Base-by-base conservation (phyloP, 2,329 filamentous ascomycete genomes). In the Penicillium brevicompactum region DNA sequence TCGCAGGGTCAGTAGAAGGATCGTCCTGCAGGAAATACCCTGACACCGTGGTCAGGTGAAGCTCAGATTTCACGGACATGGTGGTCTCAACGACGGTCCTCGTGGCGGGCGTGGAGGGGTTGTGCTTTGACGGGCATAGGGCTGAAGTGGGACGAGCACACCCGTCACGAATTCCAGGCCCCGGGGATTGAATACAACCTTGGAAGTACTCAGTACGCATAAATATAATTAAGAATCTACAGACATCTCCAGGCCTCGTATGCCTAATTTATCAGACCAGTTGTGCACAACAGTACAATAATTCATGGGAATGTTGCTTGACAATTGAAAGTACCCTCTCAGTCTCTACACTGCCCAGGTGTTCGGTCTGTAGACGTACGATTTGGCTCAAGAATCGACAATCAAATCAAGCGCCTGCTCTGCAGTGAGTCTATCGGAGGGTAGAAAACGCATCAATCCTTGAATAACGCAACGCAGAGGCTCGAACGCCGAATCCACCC, bases 1-100 rank as follows among this genome's bases (percentile, higher is more conserved):
- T 74, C 5, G 62, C 65, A 6, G 77, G 70, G 60, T 82, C 73
- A 1, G 80, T 83, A 9, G 62, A 56, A 10, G 73, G 71, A n/a
- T 81, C 77, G 64, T 80, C 80, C 64, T 83, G 81, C 34, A 76
- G 60, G 64, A 83, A 83, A 61, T 78, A 78, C 1, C 80, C 80
- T 0, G 70, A 58, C 2, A 82, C 75, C 3, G 76, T 75, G 24
- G 67, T 69, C 54, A 78, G 77, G 6, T 63, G 62, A 54, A 72
- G 67, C 46, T 71, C 58, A 13, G 59, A 64, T 38, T 55, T 47
- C 30, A 46, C 2, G 13, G 38, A 16, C 7, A 8, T 14, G 40
- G 34, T 34, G 13, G 18, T n/a, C 13, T 31, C 3, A 10, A 43
- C 8, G 34, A 10, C 30, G 11, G 14, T 37, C 6, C 13, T 16